Percentiles rank a stretch among this genome's conserved stretches.
These are phyloP conservation scores for Jamesozyma jinghongensis DNA, from an alignment of 805 yeast species.

Conservation along the genomic window DNA sequence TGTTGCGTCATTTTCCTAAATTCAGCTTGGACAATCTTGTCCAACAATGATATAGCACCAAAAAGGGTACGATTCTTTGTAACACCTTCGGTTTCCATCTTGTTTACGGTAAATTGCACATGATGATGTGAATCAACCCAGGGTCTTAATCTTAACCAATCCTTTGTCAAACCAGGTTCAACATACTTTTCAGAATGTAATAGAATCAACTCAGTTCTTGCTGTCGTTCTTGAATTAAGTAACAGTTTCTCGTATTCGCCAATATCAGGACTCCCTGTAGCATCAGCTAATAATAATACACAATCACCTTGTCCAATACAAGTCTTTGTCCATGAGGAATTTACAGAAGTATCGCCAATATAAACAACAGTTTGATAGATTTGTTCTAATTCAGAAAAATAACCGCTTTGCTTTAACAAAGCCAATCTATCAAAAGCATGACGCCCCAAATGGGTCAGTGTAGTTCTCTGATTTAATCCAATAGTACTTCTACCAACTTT, in stretches of 20 bases:
- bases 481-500: slow-evolving; percentile 65
- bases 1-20: slow-evolving; percentile 26
- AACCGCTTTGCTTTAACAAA: slow-evolving; percentile 76
- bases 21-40: slow-evolving; percentile 25
- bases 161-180: slow-evolving; percentile 72
- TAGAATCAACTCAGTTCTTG: slow-evolving; percentile 77
- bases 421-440: slow-evolving; percentile 90
- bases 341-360: slow-evolving; percentile 75
- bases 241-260: slow-evolving; percentile 82
- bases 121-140: slow-evolving; percentile 96
- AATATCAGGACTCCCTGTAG: slow-evolving; percentile 56
- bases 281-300: slow-evolving; percentile 80
- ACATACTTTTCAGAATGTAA: slow-evolving; percentile 79
- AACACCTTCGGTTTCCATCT: slow-evolving; percentile 13
- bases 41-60: slow-evolving; percentile 16
- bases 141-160: slow-evolving; percentile 74
- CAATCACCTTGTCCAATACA: slow-evolving; percentile 95
- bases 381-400: slow-evolving; percentile 85
- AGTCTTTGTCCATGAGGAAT: slow-evolving; percentile 83
- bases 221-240: slow-evolving; percentile 67
- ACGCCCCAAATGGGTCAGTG: slow-evolving; percentile 72
- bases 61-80: slow-evolving; percentile 16
- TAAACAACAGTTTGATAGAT: slow-evolving; percentile 80
- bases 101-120: slow-evolving; percentile 46
- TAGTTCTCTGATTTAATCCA: slow-evolving; percentile 74